Evolutionary conservation across 2,329 filamentous ascomycete genomes (phyloP).

Genomic region (Madurella mycetomatis): DNA sequence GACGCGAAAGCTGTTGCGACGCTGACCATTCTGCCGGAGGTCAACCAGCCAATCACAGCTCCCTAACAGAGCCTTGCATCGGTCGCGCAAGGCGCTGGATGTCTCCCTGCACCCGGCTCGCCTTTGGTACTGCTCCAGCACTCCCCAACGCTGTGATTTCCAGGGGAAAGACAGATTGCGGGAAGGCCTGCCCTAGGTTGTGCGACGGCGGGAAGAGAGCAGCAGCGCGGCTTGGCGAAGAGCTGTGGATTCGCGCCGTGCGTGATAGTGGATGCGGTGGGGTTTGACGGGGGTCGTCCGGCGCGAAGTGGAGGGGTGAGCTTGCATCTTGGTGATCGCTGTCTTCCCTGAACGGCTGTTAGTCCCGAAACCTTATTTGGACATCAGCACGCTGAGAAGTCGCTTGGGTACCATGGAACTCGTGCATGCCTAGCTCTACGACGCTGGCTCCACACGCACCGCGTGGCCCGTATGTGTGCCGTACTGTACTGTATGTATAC

Average conservation of each 20-base stretch:
- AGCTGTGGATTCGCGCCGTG: no score
- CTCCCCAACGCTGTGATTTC: no score
- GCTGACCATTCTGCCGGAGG: not conserved
- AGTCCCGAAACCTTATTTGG: constrained; percentile 26
- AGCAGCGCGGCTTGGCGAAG: constrained; percentile 13
- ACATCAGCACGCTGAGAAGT: constrained; percentile 14
- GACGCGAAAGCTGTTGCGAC: not conserved
- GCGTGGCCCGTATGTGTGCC: not conserved
- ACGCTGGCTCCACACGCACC: constrained; percentile 2
- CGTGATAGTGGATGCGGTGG: not conserved
- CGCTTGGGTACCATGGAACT: not conserved
- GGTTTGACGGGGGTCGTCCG: not conserved
- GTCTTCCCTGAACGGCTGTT: constrained; percentile 15
- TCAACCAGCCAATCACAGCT: not conserved
- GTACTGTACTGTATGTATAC: no score
- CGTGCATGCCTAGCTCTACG: not conserved
- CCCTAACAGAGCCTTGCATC: not conserved
- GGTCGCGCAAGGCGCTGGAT: not conserved
- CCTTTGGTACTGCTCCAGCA: not conserved
- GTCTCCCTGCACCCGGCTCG: no score
- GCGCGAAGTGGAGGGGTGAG: constrained; percentile 3
- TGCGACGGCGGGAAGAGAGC: constrained; percentile 9
- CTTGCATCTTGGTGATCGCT: constrained; percentile 14
- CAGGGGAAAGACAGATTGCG: no score
- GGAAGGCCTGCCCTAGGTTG: constrained; percentile 5